Conservation (phyloP, 2,329 filamentous ascomycete genomes). For the Thielaviopsis ethacetica region DNA sequence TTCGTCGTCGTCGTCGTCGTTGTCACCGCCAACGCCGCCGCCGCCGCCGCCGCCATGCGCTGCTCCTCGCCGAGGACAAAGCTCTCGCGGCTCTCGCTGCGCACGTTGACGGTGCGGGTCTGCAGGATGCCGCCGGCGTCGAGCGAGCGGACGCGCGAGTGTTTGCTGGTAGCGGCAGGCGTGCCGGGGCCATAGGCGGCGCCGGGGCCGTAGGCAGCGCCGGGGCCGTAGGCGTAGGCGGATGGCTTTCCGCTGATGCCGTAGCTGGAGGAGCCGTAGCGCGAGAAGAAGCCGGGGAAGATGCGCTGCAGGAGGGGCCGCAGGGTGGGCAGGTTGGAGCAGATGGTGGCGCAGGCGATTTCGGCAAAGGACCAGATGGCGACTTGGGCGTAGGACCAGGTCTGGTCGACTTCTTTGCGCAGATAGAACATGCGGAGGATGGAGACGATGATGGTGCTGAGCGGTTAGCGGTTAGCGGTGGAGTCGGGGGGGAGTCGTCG, state of each 20-base stretch:
- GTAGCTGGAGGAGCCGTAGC: constrained; percentile 1
- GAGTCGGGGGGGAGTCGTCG: no score
- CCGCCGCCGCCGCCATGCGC: neutral
- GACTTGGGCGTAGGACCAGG: constrained; percentile 19
- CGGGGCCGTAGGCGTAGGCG: neutral
- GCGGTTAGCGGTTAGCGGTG: no score
- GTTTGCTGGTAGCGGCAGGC: neutral
- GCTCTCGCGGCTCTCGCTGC: constrained; percentile 8
- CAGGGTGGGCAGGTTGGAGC: constrained; percentile 24
- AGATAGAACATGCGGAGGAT: constrained; percentile 20
- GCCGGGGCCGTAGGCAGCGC: neutral
- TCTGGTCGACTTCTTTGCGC: constrained; percentile 15
- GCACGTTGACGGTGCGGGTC: constrained; percentile 6
- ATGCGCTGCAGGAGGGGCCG: constrained; percentile 17
- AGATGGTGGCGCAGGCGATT: constrained; percentile 24
- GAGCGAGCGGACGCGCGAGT: neutral
- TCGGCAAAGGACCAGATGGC: constrained; percentile 24
- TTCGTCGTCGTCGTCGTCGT: no score
- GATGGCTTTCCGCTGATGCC: neutral
- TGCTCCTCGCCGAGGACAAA: neutral
- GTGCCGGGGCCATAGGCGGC: neutral
- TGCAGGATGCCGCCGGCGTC: constrained; percentile 1
- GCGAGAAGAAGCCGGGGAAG: constrained; percentile 5
- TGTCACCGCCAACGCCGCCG: no score
- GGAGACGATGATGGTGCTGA: constrained; percentile 20